phyloP scores from a whole-genome alignment of 208 protist species.

The Leishmania lainsoni region DNA sequence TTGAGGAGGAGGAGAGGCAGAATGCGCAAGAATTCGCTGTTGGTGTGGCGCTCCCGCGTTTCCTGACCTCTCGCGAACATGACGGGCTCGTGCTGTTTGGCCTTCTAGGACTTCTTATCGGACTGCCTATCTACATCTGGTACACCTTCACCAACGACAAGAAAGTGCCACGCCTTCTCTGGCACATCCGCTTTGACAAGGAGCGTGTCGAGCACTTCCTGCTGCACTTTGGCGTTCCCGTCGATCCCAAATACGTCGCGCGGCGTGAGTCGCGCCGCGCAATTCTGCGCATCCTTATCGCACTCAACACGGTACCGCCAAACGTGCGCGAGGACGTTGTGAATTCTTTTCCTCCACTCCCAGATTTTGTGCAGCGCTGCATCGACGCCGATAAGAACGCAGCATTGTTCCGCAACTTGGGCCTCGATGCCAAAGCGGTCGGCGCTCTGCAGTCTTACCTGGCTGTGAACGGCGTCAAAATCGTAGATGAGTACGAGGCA shows the following conservation, averaged over 20 bases:
- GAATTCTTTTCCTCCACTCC: slow-evolving; percentile 66
- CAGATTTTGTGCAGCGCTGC: slow-evolving; percentile 81
- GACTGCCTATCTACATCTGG: slow-evolving; percentile 70
- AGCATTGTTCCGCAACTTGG: slow-evolving; percentile 56
- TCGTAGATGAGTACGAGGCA: slow-evolving; percentile 70
- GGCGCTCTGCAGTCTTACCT: slow-evolving; percentile 61
- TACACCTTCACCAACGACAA: slow-evolving; percentile 81
- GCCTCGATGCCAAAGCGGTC: slow-evolving; percentile 50
- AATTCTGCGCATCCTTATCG: slow-evolving; percentile 51
- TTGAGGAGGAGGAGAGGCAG: slow-evolving; percentile 86
- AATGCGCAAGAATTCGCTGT: slow-evolving; percentile 80
- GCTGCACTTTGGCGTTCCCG: slow-evolving; percentile 76
- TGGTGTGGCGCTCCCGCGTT: slow-evolving; percentile 86
- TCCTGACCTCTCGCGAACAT: slow-evolving; percentile 86
- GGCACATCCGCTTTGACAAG: slow-evolving; percentile 80
- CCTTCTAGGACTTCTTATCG: slow-evolving; percentile 79
- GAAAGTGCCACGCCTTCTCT: slow-evolving; percentile 67
- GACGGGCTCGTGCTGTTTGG: slow-evolving; percentile 89
- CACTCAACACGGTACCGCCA: slow-evolving; percentile 60
- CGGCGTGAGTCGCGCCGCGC: slow-evolving; percentile 54
- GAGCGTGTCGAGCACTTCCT: slow-evolving; percentile 82
- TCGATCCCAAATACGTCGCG: slow-evolving; percentile 76
- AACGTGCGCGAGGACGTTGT: slow-evolving; percentile 67
- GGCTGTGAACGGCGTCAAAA: slow-evolving; percentile 55
- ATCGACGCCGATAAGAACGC: slow-evolving; percentile 75